These are phyloP conservation scores for Phytophthora tentaculata DNA, from an alignment of 352 stramenopile genomes.

Conservation along the genomic window DNA sequence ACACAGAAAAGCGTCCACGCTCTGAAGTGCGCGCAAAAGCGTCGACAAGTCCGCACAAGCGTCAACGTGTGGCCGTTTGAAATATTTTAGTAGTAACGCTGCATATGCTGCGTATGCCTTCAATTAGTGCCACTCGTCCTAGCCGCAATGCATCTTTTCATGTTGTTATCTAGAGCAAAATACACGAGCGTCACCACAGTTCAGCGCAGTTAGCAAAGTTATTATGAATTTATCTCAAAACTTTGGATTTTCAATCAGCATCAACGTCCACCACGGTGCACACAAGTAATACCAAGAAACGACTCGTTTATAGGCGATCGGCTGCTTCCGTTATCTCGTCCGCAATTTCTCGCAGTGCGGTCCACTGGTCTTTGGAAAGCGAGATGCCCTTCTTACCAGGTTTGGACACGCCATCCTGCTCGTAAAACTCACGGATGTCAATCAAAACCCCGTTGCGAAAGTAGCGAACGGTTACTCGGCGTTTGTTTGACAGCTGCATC, in stretches of 20 bases:
- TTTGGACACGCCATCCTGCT: constrained; percentile 56
- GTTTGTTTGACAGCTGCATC: constrained; percentile 60
- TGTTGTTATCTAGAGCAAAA: constrained; percentile 41
- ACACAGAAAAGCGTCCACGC: constrained; percentile 42
- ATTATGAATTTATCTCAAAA: no score
- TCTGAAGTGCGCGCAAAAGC: constrained; percentile 27
- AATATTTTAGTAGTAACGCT: constrained; percentile 35
- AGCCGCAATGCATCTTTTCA: no score
- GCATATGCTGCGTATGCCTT: constrained; percentile 37
- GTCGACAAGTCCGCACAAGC: constrained; percentile 50
- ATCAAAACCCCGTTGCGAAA: constrained; percentile 61
- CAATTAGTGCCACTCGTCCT: constrained; percentile 16
- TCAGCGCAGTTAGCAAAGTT: no score
- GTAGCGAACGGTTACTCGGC: constrained; percentile 53
- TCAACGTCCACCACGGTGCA: no score
- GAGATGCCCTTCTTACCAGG: constrained; percentile 85
- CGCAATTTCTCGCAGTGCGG: constrained; percentile 41
- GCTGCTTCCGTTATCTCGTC: constrained; percentile 43
- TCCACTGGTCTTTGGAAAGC: constrained; percentile 74
- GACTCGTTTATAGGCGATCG: constrained; percentile 15
- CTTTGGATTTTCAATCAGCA: no score
- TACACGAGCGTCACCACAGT: constrained; percentile 24
- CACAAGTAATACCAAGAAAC: not conserved
- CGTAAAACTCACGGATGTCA: constrained; percentile 80
- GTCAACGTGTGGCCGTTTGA: constrained; percentile 50